phyloP scores from a whole-genome alignment of 2,329 filamentous ascomycete species.

The Lecanosticta acicola region DNA sequence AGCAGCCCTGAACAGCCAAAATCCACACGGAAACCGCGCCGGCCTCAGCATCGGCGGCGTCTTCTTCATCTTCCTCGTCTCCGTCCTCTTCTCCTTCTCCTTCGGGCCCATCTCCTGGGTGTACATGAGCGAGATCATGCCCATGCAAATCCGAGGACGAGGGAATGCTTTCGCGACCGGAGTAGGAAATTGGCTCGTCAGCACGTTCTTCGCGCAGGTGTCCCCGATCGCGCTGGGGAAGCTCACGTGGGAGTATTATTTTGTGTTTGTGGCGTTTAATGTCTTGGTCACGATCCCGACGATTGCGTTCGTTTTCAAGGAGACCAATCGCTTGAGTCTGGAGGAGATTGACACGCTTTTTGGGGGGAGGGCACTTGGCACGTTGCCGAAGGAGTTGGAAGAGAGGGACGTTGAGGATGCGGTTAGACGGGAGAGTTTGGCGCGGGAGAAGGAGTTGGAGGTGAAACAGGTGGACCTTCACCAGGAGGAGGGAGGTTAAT shows the following conservation, averaged over 20 bases:
- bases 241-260: slow-evolving; percentile 26
- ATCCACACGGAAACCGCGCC: slow-evolving; percentile 38
- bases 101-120: slow-evolving; percentile 59
- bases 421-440: slow-evolving; percentile 17
- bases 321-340: slow-evolving; percentile 49
- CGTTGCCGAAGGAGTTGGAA: slow-evolving; percentile 41
- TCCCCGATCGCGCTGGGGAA: slow-evolving; percentile 36
- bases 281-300: slow-evolving; percentile 40
- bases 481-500: background rate
- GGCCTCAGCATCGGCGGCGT: slow-evolving; percentile 56
- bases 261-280: slow-evolving; percentile 44
- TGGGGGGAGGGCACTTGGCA: slow-evolving; percentile 47
- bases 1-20: slow-evolving; percentile 52
- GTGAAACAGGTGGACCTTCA: slow-evolving; percentile 9
- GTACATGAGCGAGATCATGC: slow-evolving; percentile 62
- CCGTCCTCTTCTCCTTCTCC: slow-evolving; percentile 54
- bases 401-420: slow-evolving; percentile 31
- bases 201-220: slow-evolving; percentile 55
- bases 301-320: slow-evolving; percentile 50
- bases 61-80: slow-evolving; percentile 60
- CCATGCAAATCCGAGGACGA: slow-evolving; percentile 58
- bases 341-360: slow-evolving; percentile 57
- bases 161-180: slow-evolving; percentile 55
- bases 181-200: slow-evolving; percentile 55
- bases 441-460: slow-evolving; percentile 11